Conservation (phyloP, 768 basidiomycete species). For the Serendipita indica region DNA sequence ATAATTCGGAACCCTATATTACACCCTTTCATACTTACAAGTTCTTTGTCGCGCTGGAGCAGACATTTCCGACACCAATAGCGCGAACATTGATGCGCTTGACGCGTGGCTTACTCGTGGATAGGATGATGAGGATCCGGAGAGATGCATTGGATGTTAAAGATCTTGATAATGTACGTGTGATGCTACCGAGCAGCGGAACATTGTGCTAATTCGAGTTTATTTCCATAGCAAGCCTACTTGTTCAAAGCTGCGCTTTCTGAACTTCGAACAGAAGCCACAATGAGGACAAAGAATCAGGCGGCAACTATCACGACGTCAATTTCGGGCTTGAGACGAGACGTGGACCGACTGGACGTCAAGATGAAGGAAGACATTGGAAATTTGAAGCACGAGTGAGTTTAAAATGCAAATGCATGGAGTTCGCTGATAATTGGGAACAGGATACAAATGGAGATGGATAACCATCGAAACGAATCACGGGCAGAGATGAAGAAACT, state of each 20-base stretch:
- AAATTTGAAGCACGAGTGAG: conserved; percentile 84
- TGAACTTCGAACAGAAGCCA: conserved; percentile 75
- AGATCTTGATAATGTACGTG: conserved; percentile 67
- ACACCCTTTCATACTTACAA: conserved; percentile 76
- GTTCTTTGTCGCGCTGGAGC: conserved; percentile 57
- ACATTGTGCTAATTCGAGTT: conserved; percentile 9
- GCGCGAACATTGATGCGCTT: conserved; percentile 74
- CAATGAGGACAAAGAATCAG: conserved; percentile 70
- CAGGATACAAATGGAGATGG: conserved; percentile 93
- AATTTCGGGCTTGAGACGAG: conserved; percentile 62
- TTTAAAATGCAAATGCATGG: conserved; percentile 14
- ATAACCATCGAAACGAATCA: conserved; percentile 83
- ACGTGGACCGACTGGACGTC: conserved; percentile 69
- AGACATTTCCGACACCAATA: conserved; percentile 55
- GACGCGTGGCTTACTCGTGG: conserved; percentile 62
- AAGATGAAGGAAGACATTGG: conserved; percentile 91
- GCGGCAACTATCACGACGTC: conserved; percentile 65
- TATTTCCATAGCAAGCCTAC: conserved; percentile 75
- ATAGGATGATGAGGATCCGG: conserved; percentile 54
- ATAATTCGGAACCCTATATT: conserved; percentile 17
- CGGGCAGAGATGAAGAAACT: conserved; percentile 69
- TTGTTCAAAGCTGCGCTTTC: conserved; percentile 86
- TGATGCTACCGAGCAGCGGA: background rate
- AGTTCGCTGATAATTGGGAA: background rate
- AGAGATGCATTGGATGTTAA: conserved; percentile 58